Conservation (phyloP, 2,329 filamentous ascomycete genomes). For the Fusarium caatingaense region DNA sequence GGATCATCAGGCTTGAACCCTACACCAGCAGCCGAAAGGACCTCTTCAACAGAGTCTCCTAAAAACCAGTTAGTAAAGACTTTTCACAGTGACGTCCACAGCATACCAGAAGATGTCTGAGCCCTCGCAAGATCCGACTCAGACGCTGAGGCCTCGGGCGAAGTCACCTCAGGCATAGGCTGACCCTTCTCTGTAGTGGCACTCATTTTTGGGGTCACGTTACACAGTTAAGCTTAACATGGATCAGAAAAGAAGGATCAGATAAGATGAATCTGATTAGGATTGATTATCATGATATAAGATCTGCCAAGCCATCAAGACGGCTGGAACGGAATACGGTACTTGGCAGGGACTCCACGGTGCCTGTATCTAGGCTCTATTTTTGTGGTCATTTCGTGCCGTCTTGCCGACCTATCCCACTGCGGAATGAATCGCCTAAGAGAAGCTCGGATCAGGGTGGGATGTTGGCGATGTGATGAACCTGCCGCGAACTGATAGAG, state of each 20-base stretch:
- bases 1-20: constrained; percentile 46
- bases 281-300: constrained; percentile 7
- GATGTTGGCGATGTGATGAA: background rate
- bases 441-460: background rate
- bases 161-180: background rate
- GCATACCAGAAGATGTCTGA: constrained; percentile 18
- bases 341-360: background rate
- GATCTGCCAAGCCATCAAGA: background rate
- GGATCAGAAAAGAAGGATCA: background rate
- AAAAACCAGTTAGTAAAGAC: background rate
- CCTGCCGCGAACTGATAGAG: background rate
- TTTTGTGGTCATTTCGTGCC: background rate
- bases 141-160: background rate
- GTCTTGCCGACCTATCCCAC: background rate
- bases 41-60: constrained; percentile 37
- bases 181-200: background rate
- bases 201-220: background rate
- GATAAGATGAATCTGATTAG: constrained; percentile 7
- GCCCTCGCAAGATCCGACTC: constrained; percentile 2
- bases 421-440: background rate
- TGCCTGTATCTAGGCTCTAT: background rate
- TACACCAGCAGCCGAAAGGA: constrained; percentile 49
- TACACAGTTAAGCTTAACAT: background rate
- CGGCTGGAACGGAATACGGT: background rate
- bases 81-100: fast-evolving